Conservation (phyloP, 345 rosid genomes). For the Jatropha curcas region DNA sequence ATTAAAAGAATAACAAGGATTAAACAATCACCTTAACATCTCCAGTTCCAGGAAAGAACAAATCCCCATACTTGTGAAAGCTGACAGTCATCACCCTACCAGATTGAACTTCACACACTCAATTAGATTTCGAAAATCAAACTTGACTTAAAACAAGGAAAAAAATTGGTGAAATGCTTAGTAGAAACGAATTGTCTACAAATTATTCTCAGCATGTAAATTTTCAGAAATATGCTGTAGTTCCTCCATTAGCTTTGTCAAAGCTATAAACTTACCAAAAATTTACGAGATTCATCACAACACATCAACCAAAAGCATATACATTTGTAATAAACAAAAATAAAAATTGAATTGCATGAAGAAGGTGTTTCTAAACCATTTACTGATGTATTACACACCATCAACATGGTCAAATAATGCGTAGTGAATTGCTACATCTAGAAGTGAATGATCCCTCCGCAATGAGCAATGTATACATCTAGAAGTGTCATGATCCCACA, state of each 20-base stretch:
- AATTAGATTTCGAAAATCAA: conserved; percentile 19
- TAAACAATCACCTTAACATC: conserved; percentile 77
- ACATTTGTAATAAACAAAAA: neutral
- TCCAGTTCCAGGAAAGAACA: conserved; percentile 98
- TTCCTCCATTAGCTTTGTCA: conserved; percentile 1
- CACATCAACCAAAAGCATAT: neutral
- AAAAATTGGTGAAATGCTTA: neutral
- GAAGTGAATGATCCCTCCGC: neutral
- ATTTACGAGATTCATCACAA: neutral
- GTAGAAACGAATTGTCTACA: neutral
- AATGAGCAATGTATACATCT: too few relatives aligned
- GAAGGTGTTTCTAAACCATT: neutral
- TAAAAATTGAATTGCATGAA: neutral
- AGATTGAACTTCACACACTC: conserved; percentile 17
- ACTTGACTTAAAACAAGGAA: neutral
- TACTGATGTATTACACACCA: too few relatives aligned
- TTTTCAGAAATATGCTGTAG: neutral
- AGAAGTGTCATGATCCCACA: too few relatives aligned
- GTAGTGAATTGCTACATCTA: neutral
- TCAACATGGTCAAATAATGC: neutral
- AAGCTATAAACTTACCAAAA: neutral
- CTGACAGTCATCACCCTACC: conserved; percentile 99
- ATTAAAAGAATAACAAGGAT: neutral
- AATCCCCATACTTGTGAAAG: conserved; percentile 94
- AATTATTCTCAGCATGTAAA: neutral